These are phyloP conservation scores for Erythrophleum fordii DNA, from an alignment of 306 rosid genomes.

Conservation along the genomic window DNA sequence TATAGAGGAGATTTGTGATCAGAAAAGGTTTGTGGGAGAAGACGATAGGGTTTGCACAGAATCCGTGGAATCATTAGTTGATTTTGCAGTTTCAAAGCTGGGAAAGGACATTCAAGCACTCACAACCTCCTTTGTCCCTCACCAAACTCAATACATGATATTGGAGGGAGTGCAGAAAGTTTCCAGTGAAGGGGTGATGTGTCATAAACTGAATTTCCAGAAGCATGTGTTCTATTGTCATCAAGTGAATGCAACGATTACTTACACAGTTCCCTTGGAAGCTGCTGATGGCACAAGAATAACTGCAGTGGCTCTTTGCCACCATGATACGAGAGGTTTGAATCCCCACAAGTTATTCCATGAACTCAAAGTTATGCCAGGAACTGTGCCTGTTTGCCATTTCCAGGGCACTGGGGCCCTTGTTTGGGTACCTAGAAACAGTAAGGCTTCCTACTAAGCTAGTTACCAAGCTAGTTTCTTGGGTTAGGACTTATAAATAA, in stretches of 20 bases:
- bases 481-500: too few species aligned
- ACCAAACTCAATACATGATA: background rate
- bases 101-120: background rate
- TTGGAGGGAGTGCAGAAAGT: slow-evolving; percentile 37
- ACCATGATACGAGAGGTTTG: too few species aligned
- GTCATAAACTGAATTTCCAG: background rate
- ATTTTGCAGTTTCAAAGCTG: background rate
- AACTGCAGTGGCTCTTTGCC: too few species aligned
- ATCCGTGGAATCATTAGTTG: background rate
- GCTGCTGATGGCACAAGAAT: too few species aligned
- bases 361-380: too few species aligned
- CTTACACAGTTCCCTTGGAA: background rate
- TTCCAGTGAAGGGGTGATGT: background rate
- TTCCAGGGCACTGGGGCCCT: too few species aligned
- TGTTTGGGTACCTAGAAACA: too few species aligned
- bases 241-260: background rate
- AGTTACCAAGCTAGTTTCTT: too few species aligned
- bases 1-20: background rate
- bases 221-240: background rate
- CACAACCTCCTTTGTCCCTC: background rate
- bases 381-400: too few species aligned
- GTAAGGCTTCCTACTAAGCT: too few species aligned
- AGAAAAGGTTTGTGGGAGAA: background rate
- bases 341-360: too few species aligned
- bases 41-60: background rate